These are phyloP conservation scores for Patellaria atrata DNA, from an alignment of 495 filamentous ascomycete genomes.

Conservation along the genomic window DNA sequence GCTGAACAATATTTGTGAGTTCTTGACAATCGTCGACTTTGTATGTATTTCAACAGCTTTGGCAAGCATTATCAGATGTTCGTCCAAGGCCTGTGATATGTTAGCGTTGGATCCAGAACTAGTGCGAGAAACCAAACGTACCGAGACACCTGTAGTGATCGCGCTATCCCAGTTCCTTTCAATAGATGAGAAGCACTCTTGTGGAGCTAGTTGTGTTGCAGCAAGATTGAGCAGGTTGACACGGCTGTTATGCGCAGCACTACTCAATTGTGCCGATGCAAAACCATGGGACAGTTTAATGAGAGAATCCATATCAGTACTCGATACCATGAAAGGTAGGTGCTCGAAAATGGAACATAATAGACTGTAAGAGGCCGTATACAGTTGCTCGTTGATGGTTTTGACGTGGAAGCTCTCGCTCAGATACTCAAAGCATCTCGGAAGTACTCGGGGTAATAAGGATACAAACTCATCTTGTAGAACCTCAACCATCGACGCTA, in stretches of 20 bases:
- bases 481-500: constrained; percentile 77
- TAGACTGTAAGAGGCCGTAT: constrained; percentile 70
- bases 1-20: constrained; percentile 46
- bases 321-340: constrained; percentile 74
- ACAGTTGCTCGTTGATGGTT: constrained; percentile 43
- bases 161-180: constrained; percentile 56
- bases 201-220: constrained; percentile 57
- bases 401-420: constrained; percentile 41
- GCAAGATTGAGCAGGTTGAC: constrained; percentile 52
- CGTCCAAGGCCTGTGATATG: constrained; percentile 44
- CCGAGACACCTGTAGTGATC: constrained; percentile 39
- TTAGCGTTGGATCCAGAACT: constrained; percentile 11
- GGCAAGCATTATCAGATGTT: constrained; percentile 50
- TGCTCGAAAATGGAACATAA: constrained; percentile 62
- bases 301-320: constrained; percentile 51
- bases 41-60: constrained; percentile 58
- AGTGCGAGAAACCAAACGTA: constrained; percentile 27
- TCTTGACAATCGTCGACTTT: constrained; percentile 59
- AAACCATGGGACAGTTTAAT: constrained; percentile 56
- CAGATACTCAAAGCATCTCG: constrained; percentile 53
- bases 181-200: constrained; percentile 51
- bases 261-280: constrained; percentile 39
- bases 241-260: constrained; percentile 47
- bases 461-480: constrained; percentile 74
- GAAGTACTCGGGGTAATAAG: constrained; percentile 59